phyloP scores from a whole-genome alignment of 2,329 filamentous ascomycete species.

The Phialophora macrospora region DNA sequence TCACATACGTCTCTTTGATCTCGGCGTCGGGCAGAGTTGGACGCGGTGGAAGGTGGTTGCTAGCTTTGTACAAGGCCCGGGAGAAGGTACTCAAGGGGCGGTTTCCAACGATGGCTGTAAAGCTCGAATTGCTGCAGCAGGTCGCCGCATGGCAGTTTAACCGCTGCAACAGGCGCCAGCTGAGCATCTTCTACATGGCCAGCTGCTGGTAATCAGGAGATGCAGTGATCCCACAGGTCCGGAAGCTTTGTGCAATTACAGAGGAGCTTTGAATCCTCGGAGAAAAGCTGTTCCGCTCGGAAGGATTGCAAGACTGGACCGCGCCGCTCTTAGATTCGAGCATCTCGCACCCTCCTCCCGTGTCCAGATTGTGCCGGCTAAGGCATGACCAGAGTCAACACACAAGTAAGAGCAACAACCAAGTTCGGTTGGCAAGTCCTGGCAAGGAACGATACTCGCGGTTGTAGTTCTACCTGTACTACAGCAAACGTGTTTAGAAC shows the following conservation, averaged over 20 bases:
- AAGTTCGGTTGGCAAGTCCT: too few species aligned
- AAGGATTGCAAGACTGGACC: too few species aligned
- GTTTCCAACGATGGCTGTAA: neutral
- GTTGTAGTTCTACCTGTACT: too few species aligned
- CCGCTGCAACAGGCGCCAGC: slow-evolving; percentile 11
- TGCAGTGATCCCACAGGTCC: neutral
- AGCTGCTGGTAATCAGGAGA: neutral
- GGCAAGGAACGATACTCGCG: too few species aligned
- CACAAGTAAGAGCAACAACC: too few species aligned
- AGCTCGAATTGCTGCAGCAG: neutral
- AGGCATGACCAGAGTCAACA: too few species aligned
- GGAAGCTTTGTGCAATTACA: neutral
- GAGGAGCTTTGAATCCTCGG: neutral
- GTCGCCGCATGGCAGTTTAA: neutral
- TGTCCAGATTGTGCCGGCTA: too few species aligned
- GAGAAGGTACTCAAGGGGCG: slow-evolving; percentile 35
- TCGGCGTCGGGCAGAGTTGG: slow-evolving; percentile 72
- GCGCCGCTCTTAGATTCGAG: too few species aligned
- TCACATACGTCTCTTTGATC: slow-evolving; percentile 83
- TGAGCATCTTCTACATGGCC: slow-evolving; percentile 15
- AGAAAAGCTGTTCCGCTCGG: slow-evolving; percentile 3
- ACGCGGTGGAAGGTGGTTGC: slow-evolving; percentile 67
- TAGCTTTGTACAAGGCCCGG: slow-evolving; percentile 55
- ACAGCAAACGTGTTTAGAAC: too few species aligned
- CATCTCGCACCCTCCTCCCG: too few species aligned